A percentile compares a stretch with the other conserved stretches of the same genome.
phyloP scores from a whole-genome alignment of 352 stramenopile genomes.

The Globisporangium echinulatum region DNA sequence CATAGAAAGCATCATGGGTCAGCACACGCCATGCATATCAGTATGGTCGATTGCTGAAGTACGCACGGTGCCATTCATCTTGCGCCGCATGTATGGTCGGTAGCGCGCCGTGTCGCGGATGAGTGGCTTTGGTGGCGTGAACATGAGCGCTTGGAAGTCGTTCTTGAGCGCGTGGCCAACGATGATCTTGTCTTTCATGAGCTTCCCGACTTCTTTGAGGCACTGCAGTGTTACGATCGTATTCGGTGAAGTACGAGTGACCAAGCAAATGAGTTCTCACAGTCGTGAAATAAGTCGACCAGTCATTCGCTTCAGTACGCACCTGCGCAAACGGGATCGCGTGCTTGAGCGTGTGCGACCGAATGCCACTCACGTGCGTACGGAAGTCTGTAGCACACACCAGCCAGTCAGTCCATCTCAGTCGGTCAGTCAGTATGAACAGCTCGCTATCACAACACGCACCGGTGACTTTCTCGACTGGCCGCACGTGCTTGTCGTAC shows the following conservation, averaged over 20 bases:
- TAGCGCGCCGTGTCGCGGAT: constrained; percentile 83
- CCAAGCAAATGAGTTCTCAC: too few species aligned
- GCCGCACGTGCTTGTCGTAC: constrained; percentile 80
- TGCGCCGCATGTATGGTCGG: constrained; percentile 81
- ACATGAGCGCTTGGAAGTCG: constrained; percentile 85
- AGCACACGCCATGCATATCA: background rate
- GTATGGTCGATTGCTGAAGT: background rate
- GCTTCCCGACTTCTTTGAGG: constrained; percentile 74
- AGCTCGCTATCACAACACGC: background rate
- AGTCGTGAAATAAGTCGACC: too few species aligned
- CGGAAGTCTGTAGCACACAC: constrained; percentile 46
- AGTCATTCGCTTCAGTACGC: background rate
- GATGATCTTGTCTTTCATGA: constrained; percentile 77
- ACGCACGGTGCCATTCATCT: constrained; percentile 76
- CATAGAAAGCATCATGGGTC: constrained; percentile 1
- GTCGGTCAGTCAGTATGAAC: background rate
- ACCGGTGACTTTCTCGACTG: constrained; percentile 79
- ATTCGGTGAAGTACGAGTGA: too few species aligned
- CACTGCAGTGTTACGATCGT: constrained; percentile 24
- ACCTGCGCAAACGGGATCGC: constrained; percentile 71
- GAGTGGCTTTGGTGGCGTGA: constrained; percentile 69
- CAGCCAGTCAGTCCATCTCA: background rate
- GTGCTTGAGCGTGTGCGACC: constrained; percentile 54
- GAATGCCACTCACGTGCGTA: constrained; percentile 82
- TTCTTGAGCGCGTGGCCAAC: constrained; percentile 82